A percentile compares a stretch with the other conserved stretches of the same genome.
Evolutionary conservation across 441 rosid genomes (phyloP).

Genomic region (Capsella rubella): DNA sequence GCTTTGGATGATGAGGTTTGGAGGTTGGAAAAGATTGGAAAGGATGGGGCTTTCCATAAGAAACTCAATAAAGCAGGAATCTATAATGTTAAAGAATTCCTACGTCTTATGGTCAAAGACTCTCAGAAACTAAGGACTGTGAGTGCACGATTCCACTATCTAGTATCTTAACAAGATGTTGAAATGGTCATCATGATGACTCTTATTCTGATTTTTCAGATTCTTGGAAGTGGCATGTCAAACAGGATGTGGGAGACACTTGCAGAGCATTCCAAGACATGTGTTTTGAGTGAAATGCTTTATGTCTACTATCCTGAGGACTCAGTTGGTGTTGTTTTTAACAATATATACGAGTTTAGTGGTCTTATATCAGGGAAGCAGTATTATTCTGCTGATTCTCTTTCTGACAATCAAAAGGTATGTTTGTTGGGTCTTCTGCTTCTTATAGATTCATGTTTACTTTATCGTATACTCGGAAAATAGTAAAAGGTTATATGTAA

Average conservation of each 20-base stretch:
- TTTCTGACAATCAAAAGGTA: constrained; percentile 90
- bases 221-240: constrained; percentile 97
- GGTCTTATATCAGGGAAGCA: constrained; percentile 80
- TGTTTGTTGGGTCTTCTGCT: constrained; percentile 11
- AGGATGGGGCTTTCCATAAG: constrained; percentile 95
- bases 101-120: constrained; percentile 77
- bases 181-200: constrained; percentile 11
- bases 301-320: constrained; percentile 86
- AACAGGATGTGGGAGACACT: constrained; percentile 96
- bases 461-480: not conserved
- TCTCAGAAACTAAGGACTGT: constrained; percentile 76
- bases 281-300: constrained; percentile 74
- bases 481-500: constrained; percentile 11
- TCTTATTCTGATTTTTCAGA: constrained; percentile 52
- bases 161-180: constrained; percentile 12
- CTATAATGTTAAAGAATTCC: constrained; percentile 73
- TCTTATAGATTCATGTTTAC: not conserved
- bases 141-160: constrained; percentile 47
- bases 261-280: constrained; percentile 87
- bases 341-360: constrained; percentile 77
- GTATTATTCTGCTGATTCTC: constrained; percentile 76
- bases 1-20: constrained; percentile 85
- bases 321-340: constrained; percentile 77
- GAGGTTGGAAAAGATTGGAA: constrained; percentile 95
- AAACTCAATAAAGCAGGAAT: constrained; percentile 71